These are phyloP conservation scores for Salvia hispanica DNA, from an alignment of 257 asterid species.

Conservation along the genomic window DNA sequence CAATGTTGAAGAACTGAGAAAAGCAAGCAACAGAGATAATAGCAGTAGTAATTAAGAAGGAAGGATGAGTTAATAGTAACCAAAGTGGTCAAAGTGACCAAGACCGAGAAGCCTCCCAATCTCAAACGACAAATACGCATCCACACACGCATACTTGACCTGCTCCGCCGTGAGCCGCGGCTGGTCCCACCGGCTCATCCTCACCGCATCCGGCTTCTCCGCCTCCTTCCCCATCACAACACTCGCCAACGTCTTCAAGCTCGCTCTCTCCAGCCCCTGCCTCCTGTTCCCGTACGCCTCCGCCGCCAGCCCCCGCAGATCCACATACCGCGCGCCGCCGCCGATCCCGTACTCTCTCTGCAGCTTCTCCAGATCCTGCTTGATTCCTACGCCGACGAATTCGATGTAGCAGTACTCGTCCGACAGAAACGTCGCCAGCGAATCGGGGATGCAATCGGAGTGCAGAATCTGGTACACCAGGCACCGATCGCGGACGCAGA, in stretches of 20 bases:
- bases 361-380: slow-evolving; percentile 29
- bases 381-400: slow-evolving; percentile 34
- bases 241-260: slow-evolving; percentile 29
- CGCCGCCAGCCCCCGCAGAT: slow-evolving; percentile 1
- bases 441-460: slow-evolving; percentile 20
- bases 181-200: slow-evolving; percentile 39
- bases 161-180: slow-evolving; percentile 29
- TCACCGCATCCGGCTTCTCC: slow-evolving; percentile 30
- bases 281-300: not conserved
- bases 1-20: too few species aligned
- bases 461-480: slow-evolving; percentile 37
- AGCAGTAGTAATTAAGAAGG: too few species aligned
- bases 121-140: slow-evolving; percentile 6
- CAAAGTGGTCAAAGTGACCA: not conserved
- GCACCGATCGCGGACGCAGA: slow-evolving; percentile 38
- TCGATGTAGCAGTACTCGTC: not conserved
- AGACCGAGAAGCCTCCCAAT: not conserved
- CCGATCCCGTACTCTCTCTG: slow-evolving; percentile 17
- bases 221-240: slow-evolving; percentile 31
- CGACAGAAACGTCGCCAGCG: slow-evolving; percentile 27
- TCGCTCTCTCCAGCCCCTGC: slow-evolving; percentile 1
- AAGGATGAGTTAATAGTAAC: not conserved
- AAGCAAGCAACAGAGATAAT: too few species aligned
- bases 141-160: slow-evolving; percentile 25
- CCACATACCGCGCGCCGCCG: too few species aligned